Evolutionary conservation across 768 basidiomycete genomes (phyloP).

Genomic region (Boletus fagicola): DNA sequence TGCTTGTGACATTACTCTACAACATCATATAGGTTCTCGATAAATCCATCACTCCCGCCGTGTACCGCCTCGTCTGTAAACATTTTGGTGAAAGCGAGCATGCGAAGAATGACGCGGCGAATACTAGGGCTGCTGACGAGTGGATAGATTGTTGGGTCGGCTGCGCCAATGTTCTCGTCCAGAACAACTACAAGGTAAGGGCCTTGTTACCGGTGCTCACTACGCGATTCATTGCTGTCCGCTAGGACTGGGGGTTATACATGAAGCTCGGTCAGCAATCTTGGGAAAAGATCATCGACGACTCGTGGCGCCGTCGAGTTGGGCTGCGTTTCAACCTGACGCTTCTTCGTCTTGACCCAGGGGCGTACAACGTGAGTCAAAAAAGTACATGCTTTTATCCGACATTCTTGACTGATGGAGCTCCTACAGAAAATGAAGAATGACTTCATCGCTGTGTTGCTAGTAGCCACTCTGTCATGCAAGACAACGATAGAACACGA

Average conservation of each 20-base stretch:
- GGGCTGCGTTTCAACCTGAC: slow-evolving; percentile 60
- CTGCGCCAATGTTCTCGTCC: slow-evolving; percentile 60
- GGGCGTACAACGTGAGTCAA: slow-evolving; percentile 53
- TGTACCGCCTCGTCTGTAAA: slow-evolving; percentile 55
- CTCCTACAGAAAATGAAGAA: slow-evolving; percentile 43
- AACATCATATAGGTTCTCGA: slow-evolving; percentile 44
- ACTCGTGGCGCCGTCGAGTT: slow-evolving; percentile 53
- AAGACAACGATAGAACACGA: slow-evolving; percentile 54
- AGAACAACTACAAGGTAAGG: slow-evolving; percentile 44
- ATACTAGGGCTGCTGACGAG: slow-evolving; percentile 42
- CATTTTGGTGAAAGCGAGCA: slow-evolving; percentile 39
- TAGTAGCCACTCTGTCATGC: slow-evolving; percentile 50
- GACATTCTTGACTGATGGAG: background rate
- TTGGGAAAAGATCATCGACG: slow-evolving; percentile 54
- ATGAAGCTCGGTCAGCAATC: slow-evolving; percentile 51
- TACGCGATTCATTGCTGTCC: background rate
- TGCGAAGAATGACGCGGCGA: slow-evolving; percentile 18
- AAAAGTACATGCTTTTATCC: background rate
- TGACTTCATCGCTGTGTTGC: slow-evolving; percentile 52
- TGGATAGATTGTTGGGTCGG: slow-evolving; percentile 76
- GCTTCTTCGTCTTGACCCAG: slow-evolving; percentile 57
- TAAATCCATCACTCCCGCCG: slow-evolving; percentile 46
- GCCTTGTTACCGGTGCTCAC: slow-evolving; percentile 2
- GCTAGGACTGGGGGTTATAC: slow-evolving; percentile 62
- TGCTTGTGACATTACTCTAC: background rate